Conservation (phyloP, 1,284 basidiomycete genomes). For the Ganoderma sinense region DNA sequence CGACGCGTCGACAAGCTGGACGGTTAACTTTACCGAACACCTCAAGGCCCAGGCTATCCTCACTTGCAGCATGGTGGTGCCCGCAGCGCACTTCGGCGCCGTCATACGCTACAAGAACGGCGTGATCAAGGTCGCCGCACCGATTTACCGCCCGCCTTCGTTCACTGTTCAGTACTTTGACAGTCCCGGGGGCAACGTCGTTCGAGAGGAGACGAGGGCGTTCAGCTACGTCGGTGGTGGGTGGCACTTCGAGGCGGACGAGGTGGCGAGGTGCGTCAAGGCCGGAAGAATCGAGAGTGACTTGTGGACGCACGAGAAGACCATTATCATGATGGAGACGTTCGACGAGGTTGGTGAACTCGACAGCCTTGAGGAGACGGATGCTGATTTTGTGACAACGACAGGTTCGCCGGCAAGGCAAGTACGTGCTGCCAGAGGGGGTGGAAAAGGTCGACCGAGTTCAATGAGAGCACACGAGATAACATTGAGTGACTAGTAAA, state of each 20-base stretch:
- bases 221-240: constrained; percentile 69
- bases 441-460: constrained; percentile 47
- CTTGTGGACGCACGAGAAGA: constrained; percentile 80
- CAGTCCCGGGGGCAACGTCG: constrained; percentile 56
- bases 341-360: constrained; percentile 76
- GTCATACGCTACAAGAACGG: constrained; percentile 75
- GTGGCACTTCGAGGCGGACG: constrained; percentile 84
- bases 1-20: constrained; percentile 81
- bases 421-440: constrained; percentile 54
- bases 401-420: constrained; percentile 60
- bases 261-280: constrained; percentile 82
- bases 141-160: constrained; percentile 68
- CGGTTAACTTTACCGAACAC: constrained; percentile 68
- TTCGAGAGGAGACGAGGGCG: constrained; percentile 61
- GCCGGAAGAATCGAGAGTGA: constrained; percentile 81
- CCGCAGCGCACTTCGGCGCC: constrained; percentile 55
- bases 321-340: constrained; percentile 78
- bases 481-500: background rate
- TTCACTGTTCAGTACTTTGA: constrained; percentile 72
- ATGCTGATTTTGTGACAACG: background rate
- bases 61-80: constrained; percentile 66
- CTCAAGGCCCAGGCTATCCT: constrained; percentile 73
- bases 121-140: constrained; percentile 65
- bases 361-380: no score
- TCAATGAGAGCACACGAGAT: constrained; percentile 12